These are phyloP conservation scores for Colletotrichum australisinense DNA, from an alignment of 2,329 filamentous ascomycete genomes.

Conservation along the genomic window DNA sequence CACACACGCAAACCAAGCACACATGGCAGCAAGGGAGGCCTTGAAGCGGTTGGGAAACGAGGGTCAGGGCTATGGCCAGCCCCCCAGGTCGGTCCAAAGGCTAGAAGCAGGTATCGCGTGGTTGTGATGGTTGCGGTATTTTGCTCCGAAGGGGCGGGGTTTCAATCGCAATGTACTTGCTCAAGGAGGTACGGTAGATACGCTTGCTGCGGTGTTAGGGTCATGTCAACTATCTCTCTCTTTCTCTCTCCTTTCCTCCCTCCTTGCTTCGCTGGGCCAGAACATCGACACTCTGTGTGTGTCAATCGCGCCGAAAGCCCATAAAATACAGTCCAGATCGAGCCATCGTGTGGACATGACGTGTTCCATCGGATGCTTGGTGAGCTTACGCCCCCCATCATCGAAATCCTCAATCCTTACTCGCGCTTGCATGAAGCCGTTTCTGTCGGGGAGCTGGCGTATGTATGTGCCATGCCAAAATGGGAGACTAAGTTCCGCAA, in stretches of 20 bases:
- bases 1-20: not conserved
- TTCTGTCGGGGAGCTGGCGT: not conserved
- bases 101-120: not conserved
- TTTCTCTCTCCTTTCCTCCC: too few relatives aligned
- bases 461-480: not conserved
- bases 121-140: not conserved
- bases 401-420: not conserved
- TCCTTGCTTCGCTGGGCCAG: not conserved
- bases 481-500: not conserved
- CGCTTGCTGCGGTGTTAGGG: not conserved
- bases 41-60: not conserved
- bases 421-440: not conserved
- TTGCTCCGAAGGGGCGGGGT: not conserved
- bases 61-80: not conserved
- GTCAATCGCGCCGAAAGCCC: not conserved
- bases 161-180: not conserved
- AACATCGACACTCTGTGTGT: not conserved
- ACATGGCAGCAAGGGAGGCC: not conserved
- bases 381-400: not conserved
- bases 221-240: not conserved
- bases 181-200: not conserved
- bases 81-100: not conserved
- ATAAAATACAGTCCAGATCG: not conserved
- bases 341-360: not conserved
- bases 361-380: not conserved